Evolutionary conservation across 495 filamentous ascomycete genomes (phyloP), one percentile per base, ranked within the genome.

Genomic region (Haplographium delicatum): DNA sequence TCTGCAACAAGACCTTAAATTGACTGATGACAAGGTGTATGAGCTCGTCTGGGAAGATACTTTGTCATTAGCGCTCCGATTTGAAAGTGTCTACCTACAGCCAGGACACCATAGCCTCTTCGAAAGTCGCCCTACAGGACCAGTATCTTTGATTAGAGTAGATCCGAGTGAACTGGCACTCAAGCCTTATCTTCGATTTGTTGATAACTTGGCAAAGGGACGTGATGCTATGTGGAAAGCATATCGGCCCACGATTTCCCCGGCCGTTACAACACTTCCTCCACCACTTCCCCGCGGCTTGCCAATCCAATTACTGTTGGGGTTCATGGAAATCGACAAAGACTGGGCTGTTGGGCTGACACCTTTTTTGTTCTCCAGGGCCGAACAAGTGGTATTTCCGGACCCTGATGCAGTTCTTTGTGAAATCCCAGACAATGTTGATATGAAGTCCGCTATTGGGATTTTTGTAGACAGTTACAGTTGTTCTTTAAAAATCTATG

Each of bases 11-110:
- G 20, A 13, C 6, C 16, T 44, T 13, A 44, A 44, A 4, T 2
- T 44, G 19, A 10, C 23, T 25, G 42, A 44, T 26, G 42, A 44
- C n/a, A 11, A 44, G 13, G 26, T 44, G 15, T 44, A 44, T 18
- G 23, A 44, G 2, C n/a, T 28, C 9, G 2, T 44, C 15, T 44
- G 25, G 22, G 16, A 30, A 11, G n/a, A 13, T 26, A 44, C 25
- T 13, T 44, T 44, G 25, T 22, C 11, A 11, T 13, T 44, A 7
- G 24, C 18, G 2, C 3, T 44, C 15, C 20, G 18, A 20, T 4
- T 44, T 30, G 42, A 44, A 20, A 44, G 30, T 13, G 16, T 44
- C 3, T 9, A 25, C 13, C 6, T 44, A 13, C 20, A 27, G 16
- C 22, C 13, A 26, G 42, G 23, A 8, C 20, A 44, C 28, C 28